Base-by-base conservation (phyloP, 2,329 filamentous ascomycete genomes). In the Fusarium nodosum region DNA sequence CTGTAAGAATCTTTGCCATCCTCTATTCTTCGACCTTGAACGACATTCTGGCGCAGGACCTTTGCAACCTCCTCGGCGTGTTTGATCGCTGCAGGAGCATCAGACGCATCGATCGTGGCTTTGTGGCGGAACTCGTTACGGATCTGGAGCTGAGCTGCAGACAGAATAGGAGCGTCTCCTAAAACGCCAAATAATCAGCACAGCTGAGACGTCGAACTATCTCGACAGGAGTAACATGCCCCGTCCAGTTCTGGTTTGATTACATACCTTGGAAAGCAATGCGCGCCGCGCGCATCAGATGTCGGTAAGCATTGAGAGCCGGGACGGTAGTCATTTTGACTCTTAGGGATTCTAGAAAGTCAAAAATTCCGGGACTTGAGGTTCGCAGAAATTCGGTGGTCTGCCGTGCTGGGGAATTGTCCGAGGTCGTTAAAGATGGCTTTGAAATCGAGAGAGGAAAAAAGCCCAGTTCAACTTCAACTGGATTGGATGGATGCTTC, bases 1-100 rank as follows among this genome's bases (percentile, higher is more conserved):
- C 91, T 87, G 73, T 90, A 93, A 44, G 78, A 84, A 59, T 87
- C 80, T 2, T 82, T 64, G 22, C 75, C 66, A 9, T 72, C 75
- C 78, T 59, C 84, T 83, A 59, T 80, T 76, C 61, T 82, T 81
- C 71, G 86, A 82, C 95, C 96, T 79, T 99, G 96, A 5, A 99
- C 94, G 5, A 99, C 84, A 75, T 98, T 98, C 77, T 93, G 85
- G 71, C 88, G 84, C 65, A 99, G 77, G 59, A 98, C 90, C 68
- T 86, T 86, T 4, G 95, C 93, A 5, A 98, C 90, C 41, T 96
- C 93, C 65, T 94, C 84, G 11, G 94, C 96, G 75, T 97, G 90
- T 69, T 90, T 82, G 64, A 99, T 88, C 12, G 90, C 89, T 59
- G 88, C 85, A 16, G 84, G 81, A 1, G 88, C 83, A 60, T 88